phyloP scores from a whole-genome alignment of 257 asterid species.

The Thymus mandschuricus region DNA sequence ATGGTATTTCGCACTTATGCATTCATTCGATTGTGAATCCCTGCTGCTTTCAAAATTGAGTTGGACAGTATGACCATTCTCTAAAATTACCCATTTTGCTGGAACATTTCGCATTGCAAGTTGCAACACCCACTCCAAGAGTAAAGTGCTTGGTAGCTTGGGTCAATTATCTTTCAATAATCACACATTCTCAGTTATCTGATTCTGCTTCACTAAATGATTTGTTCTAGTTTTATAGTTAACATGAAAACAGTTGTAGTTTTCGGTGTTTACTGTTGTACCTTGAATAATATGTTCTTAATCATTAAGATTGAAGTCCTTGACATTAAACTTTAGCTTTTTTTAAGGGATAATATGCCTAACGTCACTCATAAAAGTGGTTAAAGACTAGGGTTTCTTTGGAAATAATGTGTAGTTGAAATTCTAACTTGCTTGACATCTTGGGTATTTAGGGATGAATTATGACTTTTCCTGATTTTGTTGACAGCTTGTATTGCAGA shows the following conservation, averaged over 20 bases:
- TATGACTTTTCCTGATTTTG: slow-evolving; percentile 25
- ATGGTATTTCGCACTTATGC: not conserved
- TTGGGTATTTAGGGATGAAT: not conserved
- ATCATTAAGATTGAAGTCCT: slow-evolving; percentile 8
- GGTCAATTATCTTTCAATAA: not conserved
- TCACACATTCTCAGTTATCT: not conserved
- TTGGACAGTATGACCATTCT: not conserved
- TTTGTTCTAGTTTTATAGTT: not conserved
- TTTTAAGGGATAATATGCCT: not conserved
- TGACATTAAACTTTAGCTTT: not conserved
- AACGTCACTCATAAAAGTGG: not conserved
- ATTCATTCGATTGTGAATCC: not conserved
- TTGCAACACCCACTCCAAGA: not conserved
- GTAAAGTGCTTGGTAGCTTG: not conserved
- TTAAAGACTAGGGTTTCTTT: not conserved
- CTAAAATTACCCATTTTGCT: not conserved
- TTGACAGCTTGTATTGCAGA: slow-evolving; percentile 48
- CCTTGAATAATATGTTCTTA: not conserved
- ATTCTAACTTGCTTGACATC: slow-evolving; percentile 10
- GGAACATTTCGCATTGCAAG: not conserved
- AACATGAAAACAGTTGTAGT: not conserved
- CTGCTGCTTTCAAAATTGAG: not conserved
- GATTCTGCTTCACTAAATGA: not conserved
- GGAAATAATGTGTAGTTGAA: not conserved
- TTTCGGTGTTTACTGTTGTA: not conserved